Percentiles rank a stretch among this genome's conserved stretches.
These are phyloP conservation scores for Aspergillus mulundensis DNA, from an alignment of 495 filamentous ascomycete genomes.

Conservation along the genomic window DNA sequence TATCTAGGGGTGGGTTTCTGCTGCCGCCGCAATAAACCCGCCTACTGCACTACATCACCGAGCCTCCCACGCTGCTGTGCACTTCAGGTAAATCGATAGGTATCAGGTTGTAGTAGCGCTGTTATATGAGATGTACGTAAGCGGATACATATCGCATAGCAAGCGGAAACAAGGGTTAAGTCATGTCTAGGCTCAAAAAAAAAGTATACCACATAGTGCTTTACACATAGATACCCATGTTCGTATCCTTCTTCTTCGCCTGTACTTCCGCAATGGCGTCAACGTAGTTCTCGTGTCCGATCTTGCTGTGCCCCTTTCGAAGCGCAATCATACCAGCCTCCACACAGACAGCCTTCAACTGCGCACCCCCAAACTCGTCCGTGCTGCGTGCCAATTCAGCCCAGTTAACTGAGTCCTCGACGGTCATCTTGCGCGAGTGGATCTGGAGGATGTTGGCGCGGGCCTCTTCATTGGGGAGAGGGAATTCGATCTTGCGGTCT, in stretches of 20 bases:
- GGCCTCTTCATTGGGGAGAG: slow-evolving; percentile 97
- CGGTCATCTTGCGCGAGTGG: slow-evolving; percentile 97
- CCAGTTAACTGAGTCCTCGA: slow-evolving; percentile 94
- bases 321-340: slow-evolving; percentile 99
- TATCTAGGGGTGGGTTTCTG: too few species aligned
- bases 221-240: slow-evolving; percentile 53
- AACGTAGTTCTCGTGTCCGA: slow-evolving; percentile 97
- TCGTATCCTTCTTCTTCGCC: slow-evolving; percentile 93
- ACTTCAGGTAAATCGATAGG: not conserved
- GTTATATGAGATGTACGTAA: slow-evolving; percentile 4
- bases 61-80: too few species aligned
- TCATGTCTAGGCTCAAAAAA: slow-evolving; percentile 4
- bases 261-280: slow-evolving; percentile 97
- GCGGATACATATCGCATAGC: slow-evolving; percentile 28
- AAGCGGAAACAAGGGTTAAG: slow-evolving; percentile 10
- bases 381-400: slow-evolving; percentile 90
- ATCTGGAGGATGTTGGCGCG: slow-evolving; percentile 96
- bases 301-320: slow-evolving; percentile 85
- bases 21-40: too few species aligned
- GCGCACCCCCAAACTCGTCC: slow-evolving; percentile 98
- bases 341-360: slow-evolving; percentile 97
- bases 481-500: slow-evolving; percentile 99
- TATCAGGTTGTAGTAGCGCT: not conserved
- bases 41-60: too few species aligned
- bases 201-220: not conserved